Base-by-base conservation (phyloP, 257 asterid species). In the Nicotiana knightiana region DNA sequence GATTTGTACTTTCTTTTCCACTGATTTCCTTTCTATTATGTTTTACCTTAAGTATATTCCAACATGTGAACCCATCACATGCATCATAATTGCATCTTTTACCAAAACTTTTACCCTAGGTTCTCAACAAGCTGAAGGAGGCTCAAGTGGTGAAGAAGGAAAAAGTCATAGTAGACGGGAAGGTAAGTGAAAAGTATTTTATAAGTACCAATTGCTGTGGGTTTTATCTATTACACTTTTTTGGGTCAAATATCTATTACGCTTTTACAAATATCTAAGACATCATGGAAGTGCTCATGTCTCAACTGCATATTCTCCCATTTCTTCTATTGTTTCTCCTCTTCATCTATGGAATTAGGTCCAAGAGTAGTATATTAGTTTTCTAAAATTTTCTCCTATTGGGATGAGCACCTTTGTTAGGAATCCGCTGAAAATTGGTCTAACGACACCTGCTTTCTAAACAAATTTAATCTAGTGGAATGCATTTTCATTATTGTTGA, bases 101-200 rank as follows among this genome's bases (percentile, higher is more conserved):
- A 77, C 86, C 83, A 76, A 82, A 81, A 66, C 76, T 77, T 84
- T 51, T 85, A 75, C 83, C 81, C 84, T 78, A 94, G 98, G 87
- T 93, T 83, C 91, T 85, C 76, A 88, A 86, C 90, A 96, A 88
- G 96, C 92, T 96, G 92, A 93, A 89, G 91, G 97, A 89, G 78
- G 97, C 97, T 37, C 85, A 82, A 65, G 81, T 91, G 32, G 91
- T 96, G 63, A 97, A 93, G 87, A 97, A 89, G 86, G 93, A 93
- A 70, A 76, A 82, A 77, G 90, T 95, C 73, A 84, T 88, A 85
- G 90, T 91, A 67, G 91, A 90, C 67, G 86, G 90, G 82, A 94
- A 91, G 95, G 98, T 93, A 89, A 82, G 89, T 76, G 26, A 11
- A 35, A 18, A 68, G 9, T 4, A 37, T 3, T 0, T 11, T 32